phyloP scores from a whole-genome alignment of 805 yeast genomes.

The Candida ascalaphidarum region DNA sequence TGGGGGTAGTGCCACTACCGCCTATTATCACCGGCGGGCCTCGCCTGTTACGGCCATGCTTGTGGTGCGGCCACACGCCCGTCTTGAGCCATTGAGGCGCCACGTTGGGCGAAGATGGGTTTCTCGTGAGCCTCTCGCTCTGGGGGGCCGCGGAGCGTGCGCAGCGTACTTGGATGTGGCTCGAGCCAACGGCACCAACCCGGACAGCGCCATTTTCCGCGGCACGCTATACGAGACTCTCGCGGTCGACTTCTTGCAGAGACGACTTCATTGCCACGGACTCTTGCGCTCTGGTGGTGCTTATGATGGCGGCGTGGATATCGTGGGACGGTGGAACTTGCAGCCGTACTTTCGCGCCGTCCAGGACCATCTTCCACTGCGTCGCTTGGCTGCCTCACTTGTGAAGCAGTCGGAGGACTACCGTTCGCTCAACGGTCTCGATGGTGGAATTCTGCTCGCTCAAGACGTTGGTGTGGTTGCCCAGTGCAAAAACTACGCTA shows the following conservation, averaged over 20 bases:
- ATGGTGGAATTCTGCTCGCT: slow-evolving; percentile 1
- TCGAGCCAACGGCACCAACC: slow-evolving; percentile 8
- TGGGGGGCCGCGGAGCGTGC: no score
- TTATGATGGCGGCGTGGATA: slow-evolving; percentile 49
- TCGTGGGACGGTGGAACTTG: slow-evolving; percentile 45
- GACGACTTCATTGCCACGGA: slow-evolving; percentile 25
- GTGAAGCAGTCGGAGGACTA: slow-evolving; percentile 8
- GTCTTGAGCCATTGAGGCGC: no score
- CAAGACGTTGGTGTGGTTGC: slow-evolving; percentile 36
- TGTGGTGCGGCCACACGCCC: no score
- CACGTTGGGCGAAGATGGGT: no score
- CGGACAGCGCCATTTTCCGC: slow-evolving; percentile 35
- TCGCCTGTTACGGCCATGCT: no score
- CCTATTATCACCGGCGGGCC: no score
- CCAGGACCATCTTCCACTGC: slow-evolving; percentile 2
- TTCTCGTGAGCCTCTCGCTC: no score
- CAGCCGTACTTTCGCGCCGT: slow-evolving; percentile 7
- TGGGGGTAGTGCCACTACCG: no score
- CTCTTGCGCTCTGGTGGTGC: slow-evolving; percentile 45
- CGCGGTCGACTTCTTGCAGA: slow-evolving; percentile 29
- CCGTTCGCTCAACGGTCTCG: slow-evolving; percentile 10
- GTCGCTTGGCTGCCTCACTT: no score
- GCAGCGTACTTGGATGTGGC: no score
- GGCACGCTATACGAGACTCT: slow-evolving; percentile 51
- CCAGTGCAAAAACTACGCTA: slow-evolving; percentile 47